A percentile compares a stretch with the other conserved stretches of the same genome.
These are phyloP conservation scores for Leavenworthia alabamica DNA, from an alignment of 345 rosid genomes.

Conservation along the genomic window DNA sequence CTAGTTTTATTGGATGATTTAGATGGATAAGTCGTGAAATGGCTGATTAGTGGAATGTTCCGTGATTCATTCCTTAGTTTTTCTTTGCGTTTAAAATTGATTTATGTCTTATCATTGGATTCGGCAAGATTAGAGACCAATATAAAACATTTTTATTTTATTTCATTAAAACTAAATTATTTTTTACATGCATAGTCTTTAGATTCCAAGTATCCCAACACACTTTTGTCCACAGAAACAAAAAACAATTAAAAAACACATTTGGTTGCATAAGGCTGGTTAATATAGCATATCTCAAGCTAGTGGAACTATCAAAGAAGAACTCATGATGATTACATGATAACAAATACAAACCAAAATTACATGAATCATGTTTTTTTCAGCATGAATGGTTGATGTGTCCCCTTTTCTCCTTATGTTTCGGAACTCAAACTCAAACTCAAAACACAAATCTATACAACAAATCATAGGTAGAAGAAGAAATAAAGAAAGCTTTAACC, in stretches of 20 bases:
- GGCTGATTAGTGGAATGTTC: not conserved
- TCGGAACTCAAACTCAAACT: conserved; percentile 14
- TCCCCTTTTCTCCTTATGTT: conserved; percentile 10
- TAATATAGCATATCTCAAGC: not conserved
- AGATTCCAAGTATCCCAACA: not conserved
- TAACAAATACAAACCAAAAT: conserved; percentile 15
- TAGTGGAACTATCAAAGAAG: conserved; percentile 15
- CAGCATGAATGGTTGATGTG: conserved; percentile 4
- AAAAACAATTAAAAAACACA: not conserved
- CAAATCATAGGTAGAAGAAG: conserved; percentile 20
- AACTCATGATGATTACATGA: conserved; percentile 1
- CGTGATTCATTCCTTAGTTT: not conserved
- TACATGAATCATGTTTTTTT: conserved; percentile 19
- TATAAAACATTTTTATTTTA: not conserved
- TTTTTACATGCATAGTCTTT: not conserved
- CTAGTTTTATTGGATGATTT: not conserved
- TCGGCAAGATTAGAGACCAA: not conserved
- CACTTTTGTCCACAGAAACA: not conserved
- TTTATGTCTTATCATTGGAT: not conserved
- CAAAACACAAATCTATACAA: conserved; percentile 27
- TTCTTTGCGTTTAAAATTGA: not conserved
- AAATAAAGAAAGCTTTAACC: not conserved
- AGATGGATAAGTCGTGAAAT: not conserved
- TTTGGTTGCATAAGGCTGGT: not conserved
- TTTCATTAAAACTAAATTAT: not conserved